Evolutionary conservation across 352 stramenopile species (phyloP), one percentile per base, ranked within the genome.

Genomic region (Globisporangium spinosum): DNA sequence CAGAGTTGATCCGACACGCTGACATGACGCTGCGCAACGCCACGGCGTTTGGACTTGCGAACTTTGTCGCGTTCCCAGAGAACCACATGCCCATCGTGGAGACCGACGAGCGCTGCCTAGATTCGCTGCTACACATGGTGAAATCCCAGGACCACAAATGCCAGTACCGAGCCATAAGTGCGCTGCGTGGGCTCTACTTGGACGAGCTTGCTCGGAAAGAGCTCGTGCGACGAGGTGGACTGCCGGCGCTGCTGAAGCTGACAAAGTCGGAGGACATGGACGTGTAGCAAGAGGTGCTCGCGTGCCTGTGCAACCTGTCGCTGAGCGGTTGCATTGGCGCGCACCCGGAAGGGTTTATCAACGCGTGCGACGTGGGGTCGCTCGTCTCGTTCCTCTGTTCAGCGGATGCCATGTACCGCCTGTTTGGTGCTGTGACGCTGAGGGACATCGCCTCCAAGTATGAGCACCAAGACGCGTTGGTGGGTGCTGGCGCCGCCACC

Each of bases 281-380:
- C 58, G 79, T 98, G 0, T 97, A 99, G 71, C 86, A 97, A 64
- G 96, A 99, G 79, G 93, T 98, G n/a, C 82, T 99, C 8, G 90
- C 93, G 40, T 98, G 91, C 45, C 68, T 99, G n/a, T 99, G 96
- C 71, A 99, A 99, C 62, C 78, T 99, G 35, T 98, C 93, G 8
- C 79, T 99, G 9, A 97, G 89, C 68, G 96, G 97, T n/a, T 98
- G 83, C 69, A 94, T 99, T 40, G 94, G 94, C 49, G 87, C 93
- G 17, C 86, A 97, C 40, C 89, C 95, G 0, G 84, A 94, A 2
- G 78, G 87, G 4, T 94, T 99, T 61, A 79, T 98, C 29, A 67
- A 95, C 29, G 88, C 94, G 3, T 87, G 96, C 29, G 89, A 98
- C 27, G 93, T 99, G 75, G 69, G 87, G 23, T 91, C 80, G 38